Conservation (phyloP, 805 yeast species). For the Myxozyma sirexii region DNA sequence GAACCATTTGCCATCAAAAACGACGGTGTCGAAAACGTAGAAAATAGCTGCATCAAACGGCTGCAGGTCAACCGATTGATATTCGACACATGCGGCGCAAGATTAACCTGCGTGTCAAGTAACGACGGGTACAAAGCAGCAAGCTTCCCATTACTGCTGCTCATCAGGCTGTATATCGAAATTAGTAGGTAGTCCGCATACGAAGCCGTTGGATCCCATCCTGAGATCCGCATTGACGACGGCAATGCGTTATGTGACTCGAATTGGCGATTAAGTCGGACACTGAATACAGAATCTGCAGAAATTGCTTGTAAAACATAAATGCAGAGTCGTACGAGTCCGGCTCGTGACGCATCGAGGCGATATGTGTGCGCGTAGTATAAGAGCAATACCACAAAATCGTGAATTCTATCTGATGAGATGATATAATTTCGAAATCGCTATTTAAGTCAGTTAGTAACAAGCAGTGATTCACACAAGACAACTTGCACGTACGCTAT, state of each 20-base stretch:
- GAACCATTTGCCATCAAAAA: constrained; percentile 34
- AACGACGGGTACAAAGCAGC: constrained; percentile 37
- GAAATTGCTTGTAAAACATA: constrained; percentile 42
- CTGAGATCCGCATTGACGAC: constrained; percentile 35
- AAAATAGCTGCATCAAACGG: constrained; percentile 37
- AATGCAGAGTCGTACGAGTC: constrained; percentile 41
- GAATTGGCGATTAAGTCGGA: constrained; percentile 35
- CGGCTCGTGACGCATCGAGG: constrained; percentile 37
- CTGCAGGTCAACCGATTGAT: constrained; percentile 39
- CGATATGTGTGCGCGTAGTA: constrained; percentile 60
- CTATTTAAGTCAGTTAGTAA: constrained; percentile 21
- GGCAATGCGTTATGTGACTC: constrained; percentile 39
- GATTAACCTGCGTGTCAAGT: constrained; percentile 39
- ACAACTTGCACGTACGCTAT: constrained; percentile 43
- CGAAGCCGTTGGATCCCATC: constrained; percentile 25
- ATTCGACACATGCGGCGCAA: constrained; percentile 39
- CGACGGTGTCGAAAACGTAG: constrained; percentile 35
- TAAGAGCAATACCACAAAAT: constrained; percentile 56
- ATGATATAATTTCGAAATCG: constrained; percentile 44
- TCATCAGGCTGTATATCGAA: constrained; percentile 26
- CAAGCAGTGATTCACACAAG: background rate
- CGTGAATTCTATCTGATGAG: constrained; percentile 53
- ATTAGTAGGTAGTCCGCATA: constrained; percentile 41
- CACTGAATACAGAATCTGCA: constrained; percentile 37
- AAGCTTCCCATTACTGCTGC: constrained; percentile 31